Conservation (phyloP, 2,329 filamentous ascomycete genomes). For the Fusarium sp. region DNA sequence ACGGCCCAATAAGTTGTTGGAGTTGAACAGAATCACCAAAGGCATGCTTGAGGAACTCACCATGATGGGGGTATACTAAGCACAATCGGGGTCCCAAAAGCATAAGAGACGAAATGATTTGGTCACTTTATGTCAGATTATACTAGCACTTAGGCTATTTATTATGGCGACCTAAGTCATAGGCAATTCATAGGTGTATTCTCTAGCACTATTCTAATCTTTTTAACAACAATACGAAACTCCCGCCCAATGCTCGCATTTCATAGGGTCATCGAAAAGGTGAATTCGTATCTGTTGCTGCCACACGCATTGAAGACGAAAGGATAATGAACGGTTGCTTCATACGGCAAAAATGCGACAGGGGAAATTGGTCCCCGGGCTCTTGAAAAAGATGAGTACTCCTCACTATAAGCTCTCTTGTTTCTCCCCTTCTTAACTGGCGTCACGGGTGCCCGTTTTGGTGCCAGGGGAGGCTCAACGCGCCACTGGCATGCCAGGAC, state of each 20-base stretch:
- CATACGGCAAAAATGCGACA: neutral
- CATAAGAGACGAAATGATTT: neutral
- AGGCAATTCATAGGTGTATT: conserved; percentile 21
- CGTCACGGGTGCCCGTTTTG: neutral
- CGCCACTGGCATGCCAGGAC: conserved; percentile 58
- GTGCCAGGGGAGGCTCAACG: conserved; percentile 38
- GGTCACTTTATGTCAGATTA: neutral
- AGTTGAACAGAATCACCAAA: conserved; percentile 35
- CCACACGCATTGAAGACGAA: conserved; percentile 43
- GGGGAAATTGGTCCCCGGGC: neutral
- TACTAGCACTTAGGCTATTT: neutral
- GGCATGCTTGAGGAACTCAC: conserved; percentile 39
- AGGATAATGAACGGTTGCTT: conserved; percentile 20
- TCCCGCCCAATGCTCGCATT: conserved; percentile 3
- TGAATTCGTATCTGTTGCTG: conserved; percentile 43
- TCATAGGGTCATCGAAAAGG: conserved; percentile 37
- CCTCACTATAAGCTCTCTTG: conserved; percentile 16
- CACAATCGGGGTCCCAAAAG: neutral
- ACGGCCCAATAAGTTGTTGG: conserved; percentile 36
- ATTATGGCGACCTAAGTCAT: neutral
- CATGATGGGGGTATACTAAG: conserved; percentile 40
- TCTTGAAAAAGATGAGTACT: no score
- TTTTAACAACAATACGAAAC: conserved; percentile 4
- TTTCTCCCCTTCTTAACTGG: conserved; percentile 45
- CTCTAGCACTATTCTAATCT: conserved; percentile 36